A percentile compares a stretch with the other conserved stretches of the same genome.
Evolutionary conservation across 306 rosid species (phyloP).

Genomic region (barrel medic (Medicago truncatula)): DNA sequence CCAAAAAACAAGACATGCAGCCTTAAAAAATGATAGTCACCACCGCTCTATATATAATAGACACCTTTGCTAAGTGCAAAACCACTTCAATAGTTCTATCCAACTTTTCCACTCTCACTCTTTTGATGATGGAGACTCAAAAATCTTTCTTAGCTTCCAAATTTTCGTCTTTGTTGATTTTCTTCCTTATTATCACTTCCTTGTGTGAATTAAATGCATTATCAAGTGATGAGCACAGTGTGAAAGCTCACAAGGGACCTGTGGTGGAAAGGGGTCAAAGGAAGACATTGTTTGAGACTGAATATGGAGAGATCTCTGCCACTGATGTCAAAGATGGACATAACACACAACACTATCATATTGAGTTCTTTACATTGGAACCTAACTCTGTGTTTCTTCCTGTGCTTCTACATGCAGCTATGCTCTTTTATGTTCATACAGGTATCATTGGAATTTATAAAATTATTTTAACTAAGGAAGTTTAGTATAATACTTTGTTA

Average conservation of each 20-base stretch:
- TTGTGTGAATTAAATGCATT: constrained; percentile 41
- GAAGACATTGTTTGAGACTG: constrained; percentile 53
- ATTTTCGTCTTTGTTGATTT: constrained; percentile 37
- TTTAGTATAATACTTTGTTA: not conserved
- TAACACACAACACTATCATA: constrained; percentile 61
- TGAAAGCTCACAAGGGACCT: constrained; percentile 39
- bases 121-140: constrained; percentile 36
- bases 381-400: constrained; percentile 92
- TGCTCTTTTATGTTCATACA: constrained; percentile 79
- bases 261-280: constrained; percentile 61
- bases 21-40: constrained; percentile 23
- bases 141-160: constrained; percentile 22
- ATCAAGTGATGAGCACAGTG: constrained; percentile 40
- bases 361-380: constrained; percentile 79
- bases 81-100: constrained; percentile 31
- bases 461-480: not conserved
- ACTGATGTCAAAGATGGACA: constrained; percentile 53
- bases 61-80: constrained; percentile 29
- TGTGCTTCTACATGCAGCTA: constrained; percentile 74
- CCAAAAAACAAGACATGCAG: constrained; percentile 54
- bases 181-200: constrained; percentile 34
- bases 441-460: constrained; percentile 45
- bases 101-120: not conserved
- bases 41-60: constrained; percentile 43
- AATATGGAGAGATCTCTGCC: constrained; percentile 69